Base-by-base conservation (phyloP, 345 rosid species). In the Mercurialis annua region DNA sequence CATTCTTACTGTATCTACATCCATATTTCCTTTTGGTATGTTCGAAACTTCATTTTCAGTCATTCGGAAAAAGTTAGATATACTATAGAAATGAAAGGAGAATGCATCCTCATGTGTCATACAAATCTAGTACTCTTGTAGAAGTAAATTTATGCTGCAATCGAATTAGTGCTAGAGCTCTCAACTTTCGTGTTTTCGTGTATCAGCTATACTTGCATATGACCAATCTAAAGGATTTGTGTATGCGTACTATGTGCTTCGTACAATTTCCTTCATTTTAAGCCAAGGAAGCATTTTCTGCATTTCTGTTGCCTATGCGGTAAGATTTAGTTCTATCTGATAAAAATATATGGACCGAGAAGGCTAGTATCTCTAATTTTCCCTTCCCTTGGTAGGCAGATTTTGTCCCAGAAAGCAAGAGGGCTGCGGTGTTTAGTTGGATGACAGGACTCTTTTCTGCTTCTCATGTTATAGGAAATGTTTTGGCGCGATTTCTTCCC, bases 211-310 rank as follows among this genome's bases (percentile, higher is more conserved):
- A 26, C 88, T 84, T 66, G 84, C 79, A 60, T 31, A 57, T 64
- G 76, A 73, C 30, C 80, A 77, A 65, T 73, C 84, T 4, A 76
- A 57, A 61, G 84, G 55, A 64, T 71, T 78, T 65, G 88, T 84
- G 17, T 84, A 84, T 8, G 80, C 82, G 9, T 84, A 80, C 76
- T 84, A 80, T 73, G 84, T 68, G 59, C 74, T 84, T 31, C 84
- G 88, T 52, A 80, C 88, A 10, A 48, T 84, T 63, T 80, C 88
- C 11, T 78, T 68, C 66, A 82, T 84, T 67, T 56, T 82, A 62
- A 80, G 86, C 65, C 88, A 84, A 69, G 88, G 88, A 68, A 84
- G 84, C 66, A 74, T 84, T 64, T 82, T 82, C 80, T 82, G 86
- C 80, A 73, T 84, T 64, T 73, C 84, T 2, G 78, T 84, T 64